Base-by-base conservation (phyloP, 2,329 filamentous ascomycete genomes). In the Penicillium sclerotiorum region DNA sequence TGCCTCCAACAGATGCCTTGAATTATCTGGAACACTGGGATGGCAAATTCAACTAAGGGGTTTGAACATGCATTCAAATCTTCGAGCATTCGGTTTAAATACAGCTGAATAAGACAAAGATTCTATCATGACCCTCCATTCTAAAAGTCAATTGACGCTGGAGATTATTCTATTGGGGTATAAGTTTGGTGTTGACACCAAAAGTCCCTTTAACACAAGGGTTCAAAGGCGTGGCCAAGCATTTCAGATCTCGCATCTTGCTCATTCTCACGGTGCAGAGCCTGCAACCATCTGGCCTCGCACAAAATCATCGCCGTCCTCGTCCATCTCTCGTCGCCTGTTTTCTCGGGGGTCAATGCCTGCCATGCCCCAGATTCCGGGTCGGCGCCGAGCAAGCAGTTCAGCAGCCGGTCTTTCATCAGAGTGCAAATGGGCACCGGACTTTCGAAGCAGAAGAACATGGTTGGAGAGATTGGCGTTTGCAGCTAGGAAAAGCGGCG, bases 401-500 rank as follows among this genome's bases (percentile, higher is more conserved):
- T 75, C 76, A 33, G 81, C 81, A 35, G 79, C 75, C 22, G 71
- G 70, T 56, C 77, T 67, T 68, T 85, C 82, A 51, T 82, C 80
- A 3, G 78, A 73, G 61, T 84, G 80, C 57, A 84, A 68, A 73
- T 85, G 82, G 20, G 80, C 82, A 15, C 82, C 82, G 12, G 80
- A 80, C 62, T 79, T 75, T 38, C 76, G 74, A 40, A 85, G 70
- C 38, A 82, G 70, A 53, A 70, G 61, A 50, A 83, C 81, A 58
- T 84, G 80, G 41, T 81, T 77, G 43, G 70, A 65, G 47, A 82
- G 67, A 40, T 81, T 80, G 23, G 79, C 79, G 56, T 79, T 79
- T 41, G 82, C 81, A 3, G 82, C 81, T 45, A 84, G 70, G 65
- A 81, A 84, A 42, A 85, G 72, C 50, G 82, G 81, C 42, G 82